Conservation (phyloP, 139 green algal genomes). For the Spirogloea muscicola region DNA sequence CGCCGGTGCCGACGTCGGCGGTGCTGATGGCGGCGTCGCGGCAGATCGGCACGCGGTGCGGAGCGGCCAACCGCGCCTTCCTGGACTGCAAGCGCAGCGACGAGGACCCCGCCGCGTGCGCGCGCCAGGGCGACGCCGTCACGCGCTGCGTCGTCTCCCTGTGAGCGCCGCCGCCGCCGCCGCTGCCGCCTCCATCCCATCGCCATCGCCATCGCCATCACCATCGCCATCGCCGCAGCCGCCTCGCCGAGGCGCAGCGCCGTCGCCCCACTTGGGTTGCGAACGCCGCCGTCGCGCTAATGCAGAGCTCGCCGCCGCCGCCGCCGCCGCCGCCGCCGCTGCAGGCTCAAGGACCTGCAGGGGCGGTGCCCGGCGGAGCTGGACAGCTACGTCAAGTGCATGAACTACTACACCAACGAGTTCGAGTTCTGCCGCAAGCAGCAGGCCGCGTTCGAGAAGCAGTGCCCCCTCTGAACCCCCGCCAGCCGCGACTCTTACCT, state of each 20-base stretch:
- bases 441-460: slow-evolving; percentile 29
- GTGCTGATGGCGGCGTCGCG: slow-evolving; percentile 42
- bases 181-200: neutral
- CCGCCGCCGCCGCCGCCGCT: neutral
- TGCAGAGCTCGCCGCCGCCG: no score
- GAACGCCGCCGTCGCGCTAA: no score
- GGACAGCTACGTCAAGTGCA: slow-evolving; percentile 44
- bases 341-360: slow-evolving; percentile 39
- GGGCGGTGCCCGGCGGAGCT: slow-evolving; percentile 3
- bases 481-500: no score
- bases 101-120: slow-evolving; percentile 27
- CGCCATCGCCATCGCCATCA: no score
- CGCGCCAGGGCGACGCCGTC: slow-evolving; percentile 24
- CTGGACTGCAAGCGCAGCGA: slow-evolving; percentile 35
- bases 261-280: no score
- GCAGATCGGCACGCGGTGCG: slow-evolving; percentile 23
- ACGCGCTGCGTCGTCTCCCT: slow-evolving; percentile 33
- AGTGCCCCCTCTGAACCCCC: slow-evolving; percentile 26
- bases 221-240: no score
- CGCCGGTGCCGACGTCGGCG: slow-evolving; percentile 29
- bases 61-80: slow-evolving; percentile 30
- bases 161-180: slow-evolving; percentile 28
- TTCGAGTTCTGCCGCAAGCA: slow-evolving; percentile 43
- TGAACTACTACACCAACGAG: slow-evolving; percentile 47
- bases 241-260: no score